These are phyloP conservation scores for Fusarium anguioides DNA, from an alignment of 2,329 filamentous ascomycete genomes.

Conservation along the genomic window DNA sequence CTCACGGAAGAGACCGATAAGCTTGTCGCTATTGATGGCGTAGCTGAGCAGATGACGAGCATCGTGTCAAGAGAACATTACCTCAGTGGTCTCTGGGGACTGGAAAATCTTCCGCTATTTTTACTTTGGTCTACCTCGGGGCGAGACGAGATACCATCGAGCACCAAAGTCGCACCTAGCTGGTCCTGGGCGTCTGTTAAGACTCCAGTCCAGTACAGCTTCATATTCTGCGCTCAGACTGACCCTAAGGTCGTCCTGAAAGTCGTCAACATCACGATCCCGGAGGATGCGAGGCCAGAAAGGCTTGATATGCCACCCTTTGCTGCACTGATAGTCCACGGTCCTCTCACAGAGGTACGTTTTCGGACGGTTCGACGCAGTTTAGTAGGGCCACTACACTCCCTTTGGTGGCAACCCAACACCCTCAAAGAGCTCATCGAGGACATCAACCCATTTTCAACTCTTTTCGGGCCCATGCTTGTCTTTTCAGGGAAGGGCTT, in stretches of 20 bases:
- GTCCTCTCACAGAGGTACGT: background rate
- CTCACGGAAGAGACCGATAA: background rate
- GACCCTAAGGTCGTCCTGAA: background rate
- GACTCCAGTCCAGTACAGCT: background rate
- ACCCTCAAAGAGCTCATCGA: background rate
- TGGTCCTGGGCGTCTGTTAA: conserved; percentile 12
- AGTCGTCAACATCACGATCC: background rate
- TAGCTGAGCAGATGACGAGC: background rate
- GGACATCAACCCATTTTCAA: background rate
- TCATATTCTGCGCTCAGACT: conserved; percentile 1
- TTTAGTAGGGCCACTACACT: background rate
- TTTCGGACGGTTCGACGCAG: background rate
- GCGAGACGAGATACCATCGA: background rate
- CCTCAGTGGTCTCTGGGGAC: background rate
- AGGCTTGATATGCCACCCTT: background rate
- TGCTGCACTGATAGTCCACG: background rate
- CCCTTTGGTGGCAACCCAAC: background rate
- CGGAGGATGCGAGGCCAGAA: background rate
- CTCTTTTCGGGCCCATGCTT: background rate
- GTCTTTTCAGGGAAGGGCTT: background rate
- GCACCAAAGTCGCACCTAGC: background rate
- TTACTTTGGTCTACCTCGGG: conserved; percentile 2
- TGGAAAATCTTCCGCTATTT: background rate
- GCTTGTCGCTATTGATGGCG: conserved; percentile 2
- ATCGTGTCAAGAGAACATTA: background rate